phyloP scores from a whole-genome alignment of 2,329 filamentous ascomycete species.

The Microcyclospora pomicola region DNA sequence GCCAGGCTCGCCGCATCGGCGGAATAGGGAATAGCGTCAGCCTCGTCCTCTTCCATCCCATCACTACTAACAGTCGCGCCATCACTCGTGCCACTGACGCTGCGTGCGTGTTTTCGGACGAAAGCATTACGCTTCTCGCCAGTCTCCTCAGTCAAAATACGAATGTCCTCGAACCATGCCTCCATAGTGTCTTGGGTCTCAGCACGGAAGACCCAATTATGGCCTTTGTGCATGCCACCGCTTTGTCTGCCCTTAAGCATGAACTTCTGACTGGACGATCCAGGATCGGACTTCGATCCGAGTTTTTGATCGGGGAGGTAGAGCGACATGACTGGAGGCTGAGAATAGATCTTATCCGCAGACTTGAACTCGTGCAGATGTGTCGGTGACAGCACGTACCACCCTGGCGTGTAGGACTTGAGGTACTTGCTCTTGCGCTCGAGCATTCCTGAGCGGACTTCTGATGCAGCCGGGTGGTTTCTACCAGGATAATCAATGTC shows the following conservation, averaged over 20 bases:
- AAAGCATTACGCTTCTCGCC: slow-evolving; percentile 81
- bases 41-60: slow-evolving; percentile 63
- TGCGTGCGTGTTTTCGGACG: slow-evolving; percentile 68
- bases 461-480: slow-evolving; percentile 66
- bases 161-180: slow-evolving; percentile 91
- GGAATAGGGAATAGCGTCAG: slow-evolving; percentile 51
- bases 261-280: slow-evolving; percentile 88
- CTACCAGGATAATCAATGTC: slow-evolving; percentile 86
- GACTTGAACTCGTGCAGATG: slow-evolving; percentile 98
- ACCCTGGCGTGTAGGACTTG: slow-evolving; percentile 92
- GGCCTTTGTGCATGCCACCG: slow-evolving; percentile 73
- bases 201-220: slow-evolving; percentile 55
- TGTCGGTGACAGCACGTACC: slow-evolving; percentile 92
- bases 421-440: slow-evolving; percentile 98
- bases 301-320: slow-evolving; percentile 91
- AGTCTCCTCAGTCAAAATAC: slow-evolving; percentile 72
- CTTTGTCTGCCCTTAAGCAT: slow-evolving; percentile 94
- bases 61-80: slow-evolving; percentile 54
- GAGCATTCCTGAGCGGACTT: slow-evolving; percentile 79
- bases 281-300: slow-evolving; percentile 72
- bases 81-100: slow-evolving; percentile 51
- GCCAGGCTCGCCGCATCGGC: slow-evolving; percentile 37
- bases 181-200: slow-evolving; percentile 84
- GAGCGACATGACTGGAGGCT: slow-evolving; percentile 89
- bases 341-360: slow-evolving; percentile 69